phyloP scores from a whole-genome alignment of 1,139 yeast genomes.

The Kodamaea sp. region DNA sequence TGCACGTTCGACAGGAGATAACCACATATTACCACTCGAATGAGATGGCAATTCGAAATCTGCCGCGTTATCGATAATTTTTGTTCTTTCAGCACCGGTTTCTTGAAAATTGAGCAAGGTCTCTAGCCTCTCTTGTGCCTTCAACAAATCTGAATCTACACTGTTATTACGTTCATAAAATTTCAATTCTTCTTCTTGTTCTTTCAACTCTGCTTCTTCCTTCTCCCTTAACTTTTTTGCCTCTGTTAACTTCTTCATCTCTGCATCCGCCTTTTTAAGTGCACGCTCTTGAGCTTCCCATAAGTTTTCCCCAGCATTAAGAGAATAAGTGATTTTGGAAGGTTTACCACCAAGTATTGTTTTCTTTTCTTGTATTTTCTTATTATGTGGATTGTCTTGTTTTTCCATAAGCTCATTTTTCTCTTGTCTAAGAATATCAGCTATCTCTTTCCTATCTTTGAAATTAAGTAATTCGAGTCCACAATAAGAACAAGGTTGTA shows the following conservation, averaged over 20 bases:
- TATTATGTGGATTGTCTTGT: constrained; percentile 14
- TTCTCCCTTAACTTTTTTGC: constrained; percentile 26
- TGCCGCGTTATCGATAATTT: constrained; percentile 88
- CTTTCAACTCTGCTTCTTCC: constrained; percentile 30
- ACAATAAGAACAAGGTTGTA: constrained; percentile 87
- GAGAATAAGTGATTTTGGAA: constrained; percentile 17
- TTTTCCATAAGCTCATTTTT: constrained; percentile 31
- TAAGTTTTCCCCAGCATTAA: constrained; percentile 59
- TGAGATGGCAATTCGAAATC: constrained; percentile 68
- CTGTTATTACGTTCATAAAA: constrained; percentile 33
- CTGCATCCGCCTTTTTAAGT: constrained; percentile 49
- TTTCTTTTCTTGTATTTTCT: constrained; percentile 18
- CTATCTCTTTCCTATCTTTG: constrained; percentile 60
- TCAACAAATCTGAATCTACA: constrained; percentile 50
- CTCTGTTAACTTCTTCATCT: constrained; percentile 22
- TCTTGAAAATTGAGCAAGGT: constrained; percentile 76
- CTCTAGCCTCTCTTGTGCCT: constrained; percentile 72
- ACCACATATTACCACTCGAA: constrained; percentile 65
- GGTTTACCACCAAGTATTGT: constrained; percentile 9
- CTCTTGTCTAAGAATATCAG: constrained; percentile 49
- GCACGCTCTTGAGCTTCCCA: constrained; percentile 68
- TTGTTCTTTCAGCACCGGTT: constrained; percentile 84
- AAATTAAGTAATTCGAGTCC: constrained; percentile 60
- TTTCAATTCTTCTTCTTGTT: constrained; percentile 35
- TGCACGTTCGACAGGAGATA: constrained; percentile 85